Conservation (phyloP, 2,329 filamentous ascomycete genomes). For the Aspergillus sp. region DNA sequence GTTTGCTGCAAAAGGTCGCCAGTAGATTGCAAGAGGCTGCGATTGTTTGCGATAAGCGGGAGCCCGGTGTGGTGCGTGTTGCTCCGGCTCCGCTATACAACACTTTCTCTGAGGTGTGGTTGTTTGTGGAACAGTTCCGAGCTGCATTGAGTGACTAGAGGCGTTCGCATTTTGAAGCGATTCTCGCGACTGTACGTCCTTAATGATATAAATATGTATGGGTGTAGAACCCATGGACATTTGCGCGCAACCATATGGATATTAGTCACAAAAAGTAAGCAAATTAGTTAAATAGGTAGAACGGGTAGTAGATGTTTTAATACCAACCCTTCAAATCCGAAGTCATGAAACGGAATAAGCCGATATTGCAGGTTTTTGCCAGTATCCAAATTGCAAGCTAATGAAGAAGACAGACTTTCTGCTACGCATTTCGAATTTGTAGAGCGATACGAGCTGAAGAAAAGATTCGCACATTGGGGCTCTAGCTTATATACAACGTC, state of each 20-base stretch:
- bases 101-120: conserved; percentile 69
- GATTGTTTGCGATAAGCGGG: conserved; percentile 77
- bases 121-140: conserved; percentile 48
- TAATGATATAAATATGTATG: background rate
- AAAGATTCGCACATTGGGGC: conserved; percentile 32
- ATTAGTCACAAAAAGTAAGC: no score
- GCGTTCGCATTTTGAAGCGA: background rate
- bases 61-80: conserved; percentile 78
- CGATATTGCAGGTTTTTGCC: no score
- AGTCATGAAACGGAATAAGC: no score
- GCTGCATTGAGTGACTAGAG: conserved; percentile 24
- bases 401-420: background rate
- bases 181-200: background rate
- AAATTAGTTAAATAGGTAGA: no score
- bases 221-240: background rate
- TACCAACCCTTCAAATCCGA: no score
- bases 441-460: conserved; percentile 13
- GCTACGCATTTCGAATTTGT: conserved; percentile 6
- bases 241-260: no score
- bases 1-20: conserved; percentile 68
- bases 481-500: conserved; percentile 40
- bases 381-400: background rate
- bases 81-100: conserved; percentile 83
- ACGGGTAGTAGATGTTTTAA: no score
- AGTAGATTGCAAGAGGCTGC: conserved; percentile 65